Conservation (phyloP, 2,329 filamentous ascomycete genomes). For the Raffaelea deltoideospora region DNA sequence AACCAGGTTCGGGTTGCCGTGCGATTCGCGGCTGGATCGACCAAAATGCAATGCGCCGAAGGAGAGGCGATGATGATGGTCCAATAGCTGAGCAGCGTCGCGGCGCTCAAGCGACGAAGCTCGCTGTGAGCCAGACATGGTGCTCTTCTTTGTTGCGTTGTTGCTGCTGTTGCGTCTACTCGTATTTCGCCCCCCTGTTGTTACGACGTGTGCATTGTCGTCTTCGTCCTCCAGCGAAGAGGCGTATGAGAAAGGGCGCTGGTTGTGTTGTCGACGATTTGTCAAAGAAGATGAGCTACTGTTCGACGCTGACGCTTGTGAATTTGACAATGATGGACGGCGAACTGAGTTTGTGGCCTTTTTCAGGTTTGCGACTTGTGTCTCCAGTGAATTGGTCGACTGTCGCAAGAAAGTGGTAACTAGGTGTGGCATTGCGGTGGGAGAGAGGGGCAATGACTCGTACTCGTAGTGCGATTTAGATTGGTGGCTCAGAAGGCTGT, state of each 20-base stretch:
- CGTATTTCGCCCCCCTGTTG: slow-evolving; percentile 8
- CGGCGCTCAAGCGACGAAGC: slow-evolving; percentile 9
- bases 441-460: too few species aligned
- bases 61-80: slow-evolving; percentile 24
- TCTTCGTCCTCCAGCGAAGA: slow-evolving; percentile 21
- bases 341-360: slow-evolving; percentile 19
- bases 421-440: slow-evolving; percentile 35
- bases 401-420: slow-evolving; percentile 42
- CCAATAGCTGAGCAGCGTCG: slow-evolving; percentile 15
- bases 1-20: slow-evolving; percentile 23
- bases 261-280: slow-evolving; percentile 13
- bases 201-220: background rate
- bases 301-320: background rate
- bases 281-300: slow-evolving; percentile 12
- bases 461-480: too few species aligned
- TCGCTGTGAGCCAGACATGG: slow-evolving; percentile 7
- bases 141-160: slow-evolving; percentile 5
- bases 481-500: too few species aligned
- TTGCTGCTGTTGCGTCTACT: slow-evolving; percentile 7
- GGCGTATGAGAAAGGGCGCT: slow-evolving; percentile 20
- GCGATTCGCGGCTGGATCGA: slow-evolving; percentile 24
- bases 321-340: slow-evolving; percentile 17
- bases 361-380: slow-evolving; percentile 33
- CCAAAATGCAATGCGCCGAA: slow-evolving; percentile 28
- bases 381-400: slow-evolving; percentile 30